Base-by-base conservation (phyloP, 2,329 filamentous ascomycete genomes). In the Graphiopsis chlorocephala region DNA sequence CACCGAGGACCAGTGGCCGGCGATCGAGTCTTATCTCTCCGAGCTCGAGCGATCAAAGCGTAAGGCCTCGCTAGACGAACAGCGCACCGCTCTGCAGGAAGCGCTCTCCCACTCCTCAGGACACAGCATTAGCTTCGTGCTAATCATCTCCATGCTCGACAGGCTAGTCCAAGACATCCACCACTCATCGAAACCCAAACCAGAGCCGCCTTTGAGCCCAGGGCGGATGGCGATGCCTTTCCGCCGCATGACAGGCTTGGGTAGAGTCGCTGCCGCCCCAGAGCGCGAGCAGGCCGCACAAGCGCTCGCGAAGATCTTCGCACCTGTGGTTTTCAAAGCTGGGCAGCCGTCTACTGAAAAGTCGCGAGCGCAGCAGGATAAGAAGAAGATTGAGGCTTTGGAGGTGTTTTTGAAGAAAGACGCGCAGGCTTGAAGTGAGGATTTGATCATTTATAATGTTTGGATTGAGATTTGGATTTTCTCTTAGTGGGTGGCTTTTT, bases 61-160 rank as follows among this genome's bases (percentile, higher is more conserved):
- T 2, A 76, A 80, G 25, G 72, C 79, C 11, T 76, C 78, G 4
- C 74, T 75, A 48, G 86, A 89, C 64, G 86, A 88, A 53, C 80
- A 84, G 52, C 84, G 86, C 67, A 82, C 82, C 45, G 82, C 81
- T 74, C 79, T 95, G 1, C 85, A 97, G 5, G 93, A 97, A 69
- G 84, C 89, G 2, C 83, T 97, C 2, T 85, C 89, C 0, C 81
- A 85, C 1, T 84, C 86, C 0, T 90, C 92, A 0, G 89, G 89
- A 58, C 90, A 96, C 78, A 95, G 92, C 73, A 93, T 97, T 63
- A 90, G 90, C 0, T 96, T 97, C 72, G 90, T 96, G 2, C 93
- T 97, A 68, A 80, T 97, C 17, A 92, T 90, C 0, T 88, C 91
- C 10, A 93, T 93, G 78, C 82, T 97, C 12, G 82, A 83, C 25